phyloP scores from a whole-genome alignment of 345 rosid genomes.

The Brassica carinata region DNA sequence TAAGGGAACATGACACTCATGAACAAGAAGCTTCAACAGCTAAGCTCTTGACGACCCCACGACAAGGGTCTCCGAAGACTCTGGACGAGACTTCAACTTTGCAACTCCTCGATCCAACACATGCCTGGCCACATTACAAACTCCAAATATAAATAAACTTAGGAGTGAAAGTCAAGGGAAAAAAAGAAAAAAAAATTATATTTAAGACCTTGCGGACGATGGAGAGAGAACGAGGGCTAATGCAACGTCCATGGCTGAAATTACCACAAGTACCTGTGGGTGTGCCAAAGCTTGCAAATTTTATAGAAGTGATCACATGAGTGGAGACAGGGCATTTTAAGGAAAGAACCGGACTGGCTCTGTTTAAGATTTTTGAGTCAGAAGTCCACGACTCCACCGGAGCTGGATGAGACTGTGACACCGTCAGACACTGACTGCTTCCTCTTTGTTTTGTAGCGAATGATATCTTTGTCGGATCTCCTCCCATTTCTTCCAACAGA shows the following conservation, averaged over 20 bases:
- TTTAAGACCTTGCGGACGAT: conserved; percentile 60
- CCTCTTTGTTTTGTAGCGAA: conserved; percentile 55
- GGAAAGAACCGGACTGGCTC: conserved; percentile 49
- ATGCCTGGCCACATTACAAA: conserved; percentile 61
- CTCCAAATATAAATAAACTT: conserved; percentile 3
- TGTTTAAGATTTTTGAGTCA: conserved; percentile 46
- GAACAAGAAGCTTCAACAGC: conserved; percentile 89
- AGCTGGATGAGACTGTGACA: conserved; percentile 72
- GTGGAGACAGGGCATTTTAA: conserved; percentile 60
- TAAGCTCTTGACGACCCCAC: conserved; percentile 71
- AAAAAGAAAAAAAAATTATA: not conserved
- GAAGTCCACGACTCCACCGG: conserved; percentile 78
- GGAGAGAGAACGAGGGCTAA: conserved; percentile 57
- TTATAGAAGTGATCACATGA: conserved; percentile 76
- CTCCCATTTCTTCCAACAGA: conserved; percentile 83
- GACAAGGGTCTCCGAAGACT: conserved; percentile 85
- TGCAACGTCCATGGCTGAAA: conserved; percentile 68
- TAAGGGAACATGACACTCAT: conserved; percentile 21
- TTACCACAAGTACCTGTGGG: conserved; percentile 79
- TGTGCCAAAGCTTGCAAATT: conserved; percentile 87
- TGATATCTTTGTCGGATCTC: conserved; percentile 77
- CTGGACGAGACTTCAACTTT: conserved; percentile 57
- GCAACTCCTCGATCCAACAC: conserved; percentile 80
- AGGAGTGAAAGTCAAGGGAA: not conserved
- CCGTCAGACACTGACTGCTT: conserved; percentile 60